Base-by-base conservation (phyloP, 441 rosid genomes). In the Adansonia grandidieri region DNA sequence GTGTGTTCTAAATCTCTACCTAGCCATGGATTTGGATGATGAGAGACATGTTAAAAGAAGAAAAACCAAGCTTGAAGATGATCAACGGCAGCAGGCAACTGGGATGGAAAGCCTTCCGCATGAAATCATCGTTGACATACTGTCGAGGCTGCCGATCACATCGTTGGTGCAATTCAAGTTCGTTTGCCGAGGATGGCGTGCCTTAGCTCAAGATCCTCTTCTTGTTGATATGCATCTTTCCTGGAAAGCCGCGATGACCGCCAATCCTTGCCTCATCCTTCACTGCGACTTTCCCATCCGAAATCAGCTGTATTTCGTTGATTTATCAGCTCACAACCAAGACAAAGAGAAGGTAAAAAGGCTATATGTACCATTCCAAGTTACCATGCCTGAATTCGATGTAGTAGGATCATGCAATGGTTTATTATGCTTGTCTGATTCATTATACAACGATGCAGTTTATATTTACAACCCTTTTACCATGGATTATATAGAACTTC, bases 401-500 rank as follows among this genome's bases (percentile, higher is more conserved):
- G 90, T 89, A 13, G 88, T 93, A 2, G 97, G 97, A 0, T 91
- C 94, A 0, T 91, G 95, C 66, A 88, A 91, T 60, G 97, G 98
- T 64, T 81, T 93, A 73, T 84, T 93, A 4, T 93, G 97, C 80
- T 68, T 95, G 40, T 86, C 90, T 22, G 93, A 93, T 84, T 87
- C 92, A 0, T 80, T 95, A 0, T 95, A 83, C 84, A 85, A 85
- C 54, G 98, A 91, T 66, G 77, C 91, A 28, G 70, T 93, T 47
- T 91, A 78, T 75, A 75, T 95, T 0, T 92, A 91, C 82, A 95
- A 95, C 54, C 98, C 98, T 77, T 95, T 95, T 69, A 89, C 94
- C 28, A 73, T 89, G 66, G 87, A 86, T 62, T 75, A 75, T 54
- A 58, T 79, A 47, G 83, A 89, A 84, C 87, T 95, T 42, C 97